Base-by-base conservation (phyloP, 345 rosid species). In the Gossypium ekmanianum region DNA sequence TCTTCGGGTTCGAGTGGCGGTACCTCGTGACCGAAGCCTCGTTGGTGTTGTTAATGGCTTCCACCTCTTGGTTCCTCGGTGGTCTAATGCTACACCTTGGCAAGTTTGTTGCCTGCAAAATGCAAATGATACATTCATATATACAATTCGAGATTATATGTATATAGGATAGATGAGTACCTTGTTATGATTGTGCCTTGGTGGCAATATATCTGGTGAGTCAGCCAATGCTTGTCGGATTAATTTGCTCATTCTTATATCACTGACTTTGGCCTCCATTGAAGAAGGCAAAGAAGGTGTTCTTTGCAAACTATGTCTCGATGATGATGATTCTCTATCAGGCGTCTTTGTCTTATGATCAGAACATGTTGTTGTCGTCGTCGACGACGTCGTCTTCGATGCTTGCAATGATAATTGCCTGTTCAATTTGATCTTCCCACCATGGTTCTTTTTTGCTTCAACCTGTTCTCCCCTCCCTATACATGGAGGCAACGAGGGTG, bases 191-290 rank as follows among this genome's bases (percentile, higher is more conserved):
- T 58, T 57, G 7, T 70, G 80, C 16, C 72, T 51, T 10, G 57
- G 74, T 1, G 78, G 83, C 50, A 71, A 70, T 67, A 61, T 22
- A 29, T 66, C 65, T 9, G 78, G 45, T 45, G 91, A 77, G 44
- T 62, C 58, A 24, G 84, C 77, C 75, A 85, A 80, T 66, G 94
- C 92, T 64, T 84, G 85, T 52, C 82, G 86, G 67, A 87, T 90
- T 82, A 90, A 80, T 78, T 73, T 79, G 51, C 94, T 86, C 90
- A 90, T 84, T 68, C 87, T 77, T n/a, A 81, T 75, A 29, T 88
- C 88, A 61, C 74, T 75, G 2, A 61, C 64, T 65, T 76, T 79
- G 67, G 68, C 74, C 50, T 74, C 61, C 1, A 85, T 68, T 79
- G 64, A 63, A 67, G 72, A 76, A 22, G 91, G 88, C 61, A 88